phyloP scores from a whole-genome alignment of 805 yeast genomes.

The Saccharomycopsis sp. region DNA sequence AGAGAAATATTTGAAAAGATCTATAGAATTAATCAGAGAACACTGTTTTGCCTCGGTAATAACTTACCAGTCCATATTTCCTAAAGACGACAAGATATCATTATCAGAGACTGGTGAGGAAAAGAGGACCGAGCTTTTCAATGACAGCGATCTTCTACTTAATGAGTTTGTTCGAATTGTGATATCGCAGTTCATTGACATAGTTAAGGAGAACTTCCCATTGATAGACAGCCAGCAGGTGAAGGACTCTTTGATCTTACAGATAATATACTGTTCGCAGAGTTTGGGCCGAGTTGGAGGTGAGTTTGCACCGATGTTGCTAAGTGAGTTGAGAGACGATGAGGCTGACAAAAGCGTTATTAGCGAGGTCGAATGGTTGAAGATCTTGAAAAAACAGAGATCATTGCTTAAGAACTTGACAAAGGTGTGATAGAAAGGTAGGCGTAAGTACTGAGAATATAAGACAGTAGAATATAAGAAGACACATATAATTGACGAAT shows the following conservation, averaged over 20 bases:
- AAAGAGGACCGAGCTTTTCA: constrained; percentile 25
- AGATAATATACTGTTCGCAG: constrained; percentile 83
- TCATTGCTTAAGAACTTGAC: constrained; percentile 25
- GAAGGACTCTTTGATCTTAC: constrained; percentile 67
- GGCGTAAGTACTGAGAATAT: too few species aligned
- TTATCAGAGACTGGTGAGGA: constrained; percentile 22
- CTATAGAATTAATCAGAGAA: constrained; percentile 80
- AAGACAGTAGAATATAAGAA: neutral
- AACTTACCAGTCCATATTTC: constrained; percentile 58
- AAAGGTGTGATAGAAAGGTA: neutral
- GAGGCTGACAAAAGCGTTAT: constrained; percentile 23
- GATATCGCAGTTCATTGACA: constrained; percentile 29
- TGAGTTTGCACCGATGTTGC: constrained; percentile 56
- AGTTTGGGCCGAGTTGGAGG: constrained; percentile 67
- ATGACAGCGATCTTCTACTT: constrained; percentile 28
- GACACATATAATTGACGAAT: neutral
- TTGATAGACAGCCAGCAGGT: constrained; percentile 34
- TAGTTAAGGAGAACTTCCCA: constrained; percentile 28
- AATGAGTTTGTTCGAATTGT: constrained; percentile 33
- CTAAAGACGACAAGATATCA: constrained; percentile 23
- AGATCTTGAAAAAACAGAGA: constrained; percentile 39
- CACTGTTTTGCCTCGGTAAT: constrained; percentile 68
- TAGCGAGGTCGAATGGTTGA: constrained; percentile 37
- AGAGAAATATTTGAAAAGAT: constrained; percentile 65
- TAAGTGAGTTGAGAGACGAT: constrained; percentile 32